phyloP scores from a whole-genome alignment of 768 basidiomycete species.

The Boletales sp. region DNA sequence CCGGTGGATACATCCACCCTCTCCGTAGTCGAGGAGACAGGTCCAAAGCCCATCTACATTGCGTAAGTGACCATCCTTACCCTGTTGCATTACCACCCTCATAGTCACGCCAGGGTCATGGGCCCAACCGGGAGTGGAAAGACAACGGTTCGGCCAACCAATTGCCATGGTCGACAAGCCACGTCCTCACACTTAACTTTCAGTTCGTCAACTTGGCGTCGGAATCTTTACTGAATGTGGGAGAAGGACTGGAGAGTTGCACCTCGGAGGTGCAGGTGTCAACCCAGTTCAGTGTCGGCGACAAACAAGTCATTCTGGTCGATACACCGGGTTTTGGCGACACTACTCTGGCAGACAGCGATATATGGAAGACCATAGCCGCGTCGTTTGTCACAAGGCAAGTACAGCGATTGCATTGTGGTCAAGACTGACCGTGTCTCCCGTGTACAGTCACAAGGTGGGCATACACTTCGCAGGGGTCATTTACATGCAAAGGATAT shows the following conservation, averaged over 20 bases:
- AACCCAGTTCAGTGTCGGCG: constrained; percentile 22
- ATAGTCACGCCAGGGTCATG: constrained; percentile 21
- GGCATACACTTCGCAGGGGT: constrained; percentile 39
- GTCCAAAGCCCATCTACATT: constrained; percentile 22
- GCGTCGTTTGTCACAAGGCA: constrained; percentile 30
- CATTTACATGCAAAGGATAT: constrained; percentile 52
- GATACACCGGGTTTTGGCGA: constrained; percentile 66
- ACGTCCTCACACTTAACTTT: not conserved
- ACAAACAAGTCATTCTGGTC: constrained; percentile 42
- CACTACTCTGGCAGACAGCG: constrained; percentile 44
- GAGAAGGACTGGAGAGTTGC: constrained; percentile 32
- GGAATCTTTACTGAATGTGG: constrained; percentile 27
- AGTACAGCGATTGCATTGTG: not conserved
- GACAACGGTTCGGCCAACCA: constrained; percentile 22
- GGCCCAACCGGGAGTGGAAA: constrained; percentile 31
- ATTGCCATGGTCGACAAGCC: not conserved
- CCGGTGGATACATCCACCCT: not conserved
- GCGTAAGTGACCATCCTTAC: constrained; percentile 17
- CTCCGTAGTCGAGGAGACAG: not conserved
- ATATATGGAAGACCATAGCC: constrained; percentile 49
- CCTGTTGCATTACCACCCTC: not conserved
- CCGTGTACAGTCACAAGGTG: constrained; percentile 16
- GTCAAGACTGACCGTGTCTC: not conserved
- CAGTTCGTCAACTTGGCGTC: constrained; percentile 36
- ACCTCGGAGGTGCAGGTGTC: constrained; percentile 31